Evolutionary conservation across 2,329 filamentous ascomycete species (phyloP), one percentile per base, ranked within the genome.

Genomic region (Aspergillus clavatus): DNA sequence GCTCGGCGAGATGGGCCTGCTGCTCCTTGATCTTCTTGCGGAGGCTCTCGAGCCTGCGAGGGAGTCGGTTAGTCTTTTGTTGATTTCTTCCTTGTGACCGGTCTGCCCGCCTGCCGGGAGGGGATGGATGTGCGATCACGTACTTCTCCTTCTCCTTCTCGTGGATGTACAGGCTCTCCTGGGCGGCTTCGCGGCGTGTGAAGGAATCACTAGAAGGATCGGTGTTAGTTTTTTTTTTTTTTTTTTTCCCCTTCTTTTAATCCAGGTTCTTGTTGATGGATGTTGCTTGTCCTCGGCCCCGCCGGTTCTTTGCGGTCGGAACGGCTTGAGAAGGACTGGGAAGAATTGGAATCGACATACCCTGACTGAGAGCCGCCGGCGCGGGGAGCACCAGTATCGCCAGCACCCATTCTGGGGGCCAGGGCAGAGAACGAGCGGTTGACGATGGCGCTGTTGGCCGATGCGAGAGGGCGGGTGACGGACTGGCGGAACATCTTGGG

Each of bases 71-170:
- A 55, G 47, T 37, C 12, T 4, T 10, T 40, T 2, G 27, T 29
- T 28, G n/a, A 18, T 33, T 16, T 3, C 8, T 16, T 8, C 29
- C n/a, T 33, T 33, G 29, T 16, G n/a, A 16, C n/a, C 8, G 14
- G 11, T 36, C 7, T 12, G 33, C 22, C 22, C 22, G 24, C n/a
- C n/a, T n/a, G n/a, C n/a, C n/a, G n/a, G n/a, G n/a, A n/a, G n/a
- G 16, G n/a, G 31, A 31, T 12, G 10, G 33, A 38, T n/a, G 12
- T 5, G n/a, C 24, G 11, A 4, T 7, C 23, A 61, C 66, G 41
- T 63, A 75, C 88, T 95, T 96, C 75, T 90, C 83, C 74, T 83
- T 82, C 80, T 97, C 93, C 66, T 89, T 87, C 75, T 86, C 76
- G 62, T 82, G 82, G 73, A 98, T 89, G 72, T 86, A 87, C 59